phyloP scores from a whole-genome alignment of 345 rosid genomes.

The Sonneratia caseolaris region DNA sequence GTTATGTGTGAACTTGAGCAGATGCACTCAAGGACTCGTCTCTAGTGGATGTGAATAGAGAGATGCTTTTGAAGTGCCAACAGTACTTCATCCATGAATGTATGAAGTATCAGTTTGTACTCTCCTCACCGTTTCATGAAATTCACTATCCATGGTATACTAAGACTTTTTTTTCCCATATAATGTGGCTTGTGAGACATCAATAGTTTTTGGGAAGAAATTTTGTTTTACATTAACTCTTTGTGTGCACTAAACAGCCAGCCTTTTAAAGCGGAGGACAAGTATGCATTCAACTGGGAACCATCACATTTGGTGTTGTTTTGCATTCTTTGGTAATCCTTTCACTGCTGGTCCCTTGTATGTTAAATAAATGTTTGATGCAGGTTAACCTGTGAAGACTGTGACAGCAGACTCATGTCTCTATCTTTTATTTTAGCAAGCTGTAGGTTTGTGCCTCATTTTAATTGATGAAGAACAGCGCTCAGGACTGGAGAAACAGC shows the following conservation, averaged over 20 bases:
- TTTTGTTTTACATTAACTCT: background rate
- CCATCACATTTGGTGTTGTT: background rate
- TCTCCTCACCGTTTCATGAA: background rate
- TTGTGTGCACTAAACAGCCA: background rate
- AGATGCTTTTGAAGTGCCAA: background rate
- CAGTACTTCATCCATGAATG: background rate
- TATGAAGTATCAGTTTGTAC: background rate
- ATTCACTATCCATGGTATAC: background rate
- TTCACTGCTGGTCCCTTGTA: background rate
- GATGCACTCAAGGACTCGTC: background rate
- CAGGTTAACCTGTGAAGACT: background rate
- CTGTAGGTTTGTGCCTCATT: background rate
- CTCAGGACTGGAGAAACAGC: background rate
- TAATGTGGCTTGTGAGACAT: background rate
- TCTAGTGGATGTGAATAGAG: background rate
- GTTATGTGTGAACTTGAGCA: background rate
- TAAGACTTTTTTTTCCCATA: background rate
- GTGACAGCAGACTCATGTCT: background rate
- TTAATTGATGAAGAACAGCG: background rate
- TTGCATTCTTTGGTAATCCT: background rate
- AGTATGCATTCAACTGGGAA: background rate
- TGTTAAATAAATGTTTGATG: background rate
- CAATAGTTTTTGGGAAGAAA: background rate
- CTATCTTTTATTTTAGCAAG: background rate
- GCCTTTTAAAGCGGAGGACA: background rate